Conservation (phyloP, 805 yeast species). For the Candida pseudoglaebosa region DNA sequence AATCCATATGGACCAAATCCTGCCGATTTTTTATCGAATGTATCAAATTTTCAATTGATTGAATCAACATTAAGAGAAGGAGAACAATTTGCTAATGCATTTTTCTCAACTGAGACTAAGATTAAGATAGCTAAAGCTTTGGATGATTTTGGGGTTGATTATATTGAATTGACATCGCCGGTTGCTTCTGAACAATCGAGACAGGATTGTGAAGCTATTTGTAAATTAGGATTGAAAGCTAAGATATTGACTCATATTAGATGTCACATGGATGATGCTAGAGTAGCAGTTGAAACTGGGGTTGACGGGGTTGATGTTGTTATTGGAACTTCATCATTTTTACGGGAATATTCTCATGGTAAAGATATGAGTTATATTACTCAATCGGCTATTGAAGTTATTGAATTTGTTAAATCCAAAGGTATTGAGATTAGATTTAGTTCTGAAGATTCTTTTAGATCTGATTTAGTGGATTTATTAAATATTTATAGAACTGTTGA, state of each 20-base stretch:
- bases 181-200: conserved; percentile 95
- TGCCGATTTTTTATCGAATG: conserved; percentile 86
- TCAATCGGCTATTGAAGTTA: conserved; percentile 92
- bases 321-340: conserved; percentile 93
- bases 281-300: conserved; percentile 95
- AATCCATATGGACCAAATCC: conserved; percentile 98
- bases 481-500: conserved; percentile 96
- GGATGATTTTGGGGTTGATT: conserved; percentile 97
- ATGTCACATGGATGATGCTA: conserved; percentile 99
- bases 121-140: conserved; percentile 95
- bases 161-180: conserved; percentile 95
- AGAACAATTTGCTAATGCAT: conserved; percentile 97
- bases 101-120: conserved; percentile 90
- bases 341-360: conserved; percentile 94
- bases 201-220: conserved; percentile 94
- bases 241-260: conserved; percentile 95
- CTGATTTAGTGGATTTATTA: conserved; percentile 90
- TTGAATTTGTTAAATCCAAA: conserved; percentile 93
- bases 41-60: conserved; percentile 80
- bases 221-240: conserved; percentile 93
- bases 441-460: conserved; percentile 96
- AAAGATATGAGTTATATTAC: conserved; percentile 98
- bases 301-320: conserved; percentile 99
- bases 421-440: conserved; percentile 96
- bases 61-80: conserved; percentile 98